These are phyloP conservation scores for Cladosporium oxysporum DNA, from an alignment of 2,329 filamentous ascomycete genomes.

Conservation along the genomic window DNA sequence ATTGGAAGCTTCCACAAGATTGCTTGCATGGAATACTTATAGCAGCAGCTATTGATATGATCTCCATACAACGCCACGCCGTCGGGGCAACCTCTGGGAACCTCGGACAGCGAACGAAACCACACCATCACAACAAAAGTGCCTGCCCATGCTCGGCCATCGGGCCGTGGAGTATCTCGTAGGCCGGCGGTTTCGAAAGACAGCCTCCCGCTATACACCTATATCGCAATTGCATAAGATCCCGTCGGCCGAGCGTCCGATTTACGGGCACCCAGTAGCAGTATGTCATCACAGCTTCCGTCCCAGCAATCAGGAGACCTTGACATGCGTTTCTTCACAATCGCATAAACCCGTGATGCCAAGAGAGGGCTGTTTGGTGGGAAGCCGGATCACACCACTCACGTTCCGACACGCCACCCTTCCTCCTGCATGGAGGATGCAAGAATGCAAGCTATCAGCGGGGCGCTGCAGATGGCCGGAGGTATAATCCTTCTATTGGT, in stretches of 20 bases:
- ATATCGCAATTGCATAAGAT: neutral
- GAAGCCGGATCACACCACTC: neutral
- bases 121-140: neutral
- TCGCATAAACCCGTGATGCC: conserved; percentile 5
- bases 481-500: neutral
- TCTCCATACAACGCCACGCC: conserved; percentile 6
- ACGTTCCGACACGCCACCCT: conserved; percentile 4
- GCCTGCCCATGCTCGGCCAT: neutral
- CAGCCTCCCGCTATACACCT: neutral
- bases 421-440: conserved; percentile 13
- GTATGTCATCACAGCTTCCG: neutral
- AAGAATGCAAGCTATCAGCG: neutral
- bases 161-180: neutral
- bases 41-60: conserved; percentile 6
- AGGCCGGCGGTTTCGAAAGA: neutral
- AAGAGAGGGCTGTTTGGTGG: neutral
- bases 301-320: conserved; percentile 3
- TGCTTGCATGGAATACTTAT: neutral
- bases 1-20: neutral
- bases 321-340: conserved; percentile 19
- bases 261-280: neutral
- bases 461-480: conserved; percentile 5
- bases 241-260: neutral
- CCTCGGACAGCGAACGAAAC: neutral
- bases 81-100: conserved; percentile 7